Evolutionary conservation across 768 basidiomycete species (phyloP), one percentile per base, ranked within the genome.

Genomic region (Trametes elegans): DNA sequence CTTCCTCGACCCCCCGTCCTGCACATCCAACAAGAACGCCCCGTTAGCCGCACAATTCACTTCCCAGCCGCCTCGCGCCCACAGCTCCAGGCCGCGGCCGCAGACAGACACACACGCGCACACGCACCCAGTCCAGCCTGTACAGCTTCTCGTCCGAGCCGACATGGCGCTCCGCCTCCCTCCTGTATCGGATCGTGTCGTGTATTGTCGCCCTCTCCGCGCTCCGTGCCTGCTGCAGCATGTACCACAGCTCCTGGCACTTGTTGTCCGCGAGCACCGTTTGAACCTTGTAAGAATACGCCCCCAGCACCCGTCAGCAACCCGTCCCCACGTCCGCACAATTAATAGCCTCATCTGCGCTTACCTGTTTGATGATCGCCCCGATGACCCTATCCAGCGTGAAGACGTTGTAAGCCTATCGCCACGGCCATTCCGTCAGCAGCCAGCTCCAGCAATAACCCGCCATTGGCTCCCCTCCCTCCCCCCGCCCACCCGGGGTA

Each of bases 321-420:
- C 43, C 35, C 18, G 21, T 23, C 36, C 28, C 23, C 28, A 28
- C 21, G 31, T 31, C 26, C 39, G 39, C 26, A 23, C 36, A 50
- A 42, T 31, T 46, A 44, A 31, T 10, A 34, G 45, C 31, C 45
- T 34, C 23, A 29, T 21, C 29, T 42, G 42, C 49, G 64, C 79
- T 68, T 56, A 93, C 93, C 79, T 97, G 93, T 74, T 98, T 98
- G 69, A 98, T 81, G 47, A 98, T 80, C 19, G 87, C 86, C 11
- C 83, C 85, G 53, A 98, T 85, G 41, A 97, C 73, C 71, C 95
- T 93, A 77, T 99, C 97, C 64, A 99, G 68, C 1, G 97, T 98
- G 71, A 96, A 98, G 61, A 96, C 72, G 49, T 86, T 80, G 73
- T 93, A 98, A 4, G 93, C 94, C 85, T 95, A 75, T 50, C 42